Evolutionary conservation across 2,329 filamentous ascomycete genomes (phyloP).

Genomic region (Talaromyces sp.): DNA sequence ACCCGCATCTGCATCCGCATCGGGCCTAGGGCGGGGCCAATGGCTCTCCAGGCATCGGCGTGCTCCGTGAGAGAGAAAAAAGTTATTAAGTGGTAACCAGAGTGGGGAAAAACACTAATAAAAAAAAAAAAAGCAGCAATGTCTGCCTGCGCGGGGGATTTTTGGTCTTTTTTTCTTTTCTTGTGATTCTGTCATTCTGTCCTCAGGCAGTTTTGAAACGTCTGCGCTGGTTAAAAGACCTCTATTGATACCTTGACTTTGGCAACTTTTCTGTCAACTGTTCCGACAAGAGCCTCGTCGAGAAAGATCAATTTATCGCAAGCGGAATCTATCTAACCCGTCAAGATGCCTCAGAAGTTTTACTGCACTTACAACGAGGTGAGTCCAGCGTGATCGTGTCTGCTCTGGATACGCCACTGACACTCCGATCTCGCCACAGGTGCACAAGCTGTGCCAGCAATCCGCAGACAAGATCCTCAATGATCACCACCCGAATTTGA

Average conservation of each 20-base stretch:
- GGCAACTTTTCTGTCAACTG: neutral
- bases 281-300: neutral
- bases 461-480: constrained; percentile 75
- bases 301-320: neutral
- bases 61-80: neutral
- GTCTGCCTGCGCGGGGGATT: neutral
- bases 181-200: neutral
- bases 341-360: constrained; percentile 73
- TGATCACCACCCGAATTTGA: constrained; percentile 86
- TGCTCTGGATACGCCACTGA: neutral
- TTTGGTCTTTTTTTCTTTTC: neutral
- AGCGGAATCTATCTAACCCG: neutral
- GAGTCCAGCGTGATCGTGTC: constrained; percentile 26
- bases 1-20: neutral
- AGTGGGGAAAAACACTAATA: neutral
- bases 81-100: neutral
- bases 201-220: neutral
- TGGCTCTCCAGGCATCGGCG: neutral
- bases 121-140: neutral
- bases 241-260: neutral
- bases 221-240: neutral
- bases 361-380: constrained; percentile 93
- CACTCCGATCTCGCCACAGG: constrained; percentile 47
- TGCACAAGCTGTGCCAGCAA: constrained; percentile 94
- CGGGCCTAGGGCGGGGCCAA: neutral